Base-by-base conservation (phyloP, 179 eudicot genomes). In the Heliamphora pulchella region DNA sequence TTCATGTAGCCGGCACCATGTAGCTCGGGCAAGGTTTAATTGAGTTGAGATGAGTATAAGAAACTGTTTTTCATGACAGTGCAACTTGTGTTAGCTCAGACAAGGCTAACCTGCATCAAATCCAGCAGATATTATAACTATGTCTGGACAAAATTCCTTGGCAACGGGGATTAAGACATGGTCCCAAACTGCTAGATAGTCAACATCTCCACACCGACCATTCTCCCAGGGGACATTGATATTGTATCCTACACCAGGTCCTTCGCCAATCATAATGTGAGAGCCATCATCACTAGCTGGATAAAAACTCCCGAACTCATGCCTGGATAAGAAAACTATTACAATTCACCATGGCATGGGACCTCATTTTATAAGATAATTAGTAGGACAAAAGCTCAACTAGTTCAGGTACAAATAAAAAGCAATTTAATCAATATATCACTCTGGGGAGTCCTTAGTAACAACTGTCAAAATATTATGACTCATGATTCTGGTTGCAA, bases 181-280 rank as follows among this genome's bases (percentile, higher is more conserved):
- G 74, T 96, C 98, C 99, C 99, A 96, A 85, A 87, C 99, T 48
- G 99, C 99, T 62, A 94, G 72, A 82, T 96, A 96, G 82, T 96
- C 99, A 53, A 97, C 91, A 85, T 96, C 99, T 66, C 97, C 98
- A 84, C 98, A 94, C 15, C 89, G 83, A 57, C 95, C 94, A 86
- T 91, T 90, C 83, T 91, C 96, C 99, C 99, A 96, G 17, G 99
- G 99, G 53, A 96, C 98, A 85, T 96, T 96, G 68, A 96, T 94
- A 80, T 96, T 96, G 82, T 91, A 94, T 51, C 99, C 99, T 41
- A 88, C 82, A 66, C 97, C 99, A 10, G 91, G 87, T n/a, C 92
- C 99, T 75, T 90, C 97, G 62, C 99, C 99, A 80, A 90, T 89
- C 99, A 96, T 96, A 48, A 67, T 73, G 85, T 91, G 89, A 74